phyloP scores from a whole-genome alignment of 306 rosid species.

The Carpinus viminea region DNA sequence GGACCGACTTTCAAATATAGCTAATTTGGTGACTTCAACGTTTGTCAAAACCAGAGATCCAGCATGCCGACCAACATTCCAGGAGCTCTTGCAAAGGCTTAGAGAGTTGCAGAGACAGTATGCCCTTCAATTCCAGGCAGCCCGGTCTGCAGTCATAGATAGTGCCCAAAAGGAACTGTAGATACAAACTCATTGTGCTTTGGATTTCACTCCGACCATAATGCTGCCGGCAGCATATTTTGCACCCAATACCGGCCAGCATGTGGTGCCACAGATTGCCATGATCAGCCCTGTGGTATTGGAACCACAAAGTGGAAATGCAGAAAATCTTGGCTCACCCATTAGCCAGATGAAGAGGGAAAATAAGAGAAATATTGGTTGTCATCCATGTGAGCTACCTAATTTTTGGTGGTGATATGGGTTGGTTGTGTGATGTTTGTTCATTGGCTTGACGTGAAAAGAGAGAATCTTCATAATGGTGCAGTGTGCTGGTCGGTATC shows the following conservation, averaged over 20 bases:
- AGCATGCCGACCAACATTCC: conserved; percentile 76
- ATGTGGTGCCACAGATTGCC: conserved; percentile 5
- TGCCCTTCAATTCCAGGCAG: conserved; percentile 75
- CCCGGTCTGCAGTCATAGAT: conserved; percentile 60
- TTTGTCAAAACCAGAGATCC: conserved; percentile 67
- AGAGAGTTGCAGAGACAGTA: conserved; percentile 68
- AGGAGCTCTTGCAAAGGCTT: conserved; percentile 71
- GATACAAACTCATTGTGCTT: conserved; percentile 22
- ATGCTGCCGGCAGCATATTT: conserved; percentile 26
- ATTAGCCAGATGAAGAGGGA: conserved; percentile 24
- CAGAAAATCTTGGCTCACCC: conserved; percentile 29
- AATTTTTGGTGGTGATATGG: conserved; percentile 40
- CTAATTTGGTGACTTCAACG: conserved; percentile 18
- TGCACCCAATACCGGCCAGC: conserved; percentile 19
- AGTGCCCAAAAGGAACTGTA: conserved; percentile 64
- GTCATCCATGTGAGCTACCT: conserved; percentile 29
- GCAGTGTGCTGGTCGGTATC: conserved; percentile 24
- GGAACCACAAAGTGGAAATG: conserved; percentile 29
- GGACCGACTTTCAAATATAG: conserved; percentile 1
- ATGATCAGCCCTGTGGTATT: conserved; percentile 22
- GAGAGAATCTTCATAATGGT: conserved; percentile 30
- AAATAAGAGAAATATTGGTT: conserved; percentile 17
- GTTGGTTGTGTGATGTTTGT: conserved; percentile 37
- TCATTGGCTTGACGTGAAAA: conserved; percentile 31
- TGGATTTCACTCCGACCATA: conserved; percentile 26